Conservation (phyloP, 768 basidiomycete genomes). For the Leccinum variicolor region DNA sequence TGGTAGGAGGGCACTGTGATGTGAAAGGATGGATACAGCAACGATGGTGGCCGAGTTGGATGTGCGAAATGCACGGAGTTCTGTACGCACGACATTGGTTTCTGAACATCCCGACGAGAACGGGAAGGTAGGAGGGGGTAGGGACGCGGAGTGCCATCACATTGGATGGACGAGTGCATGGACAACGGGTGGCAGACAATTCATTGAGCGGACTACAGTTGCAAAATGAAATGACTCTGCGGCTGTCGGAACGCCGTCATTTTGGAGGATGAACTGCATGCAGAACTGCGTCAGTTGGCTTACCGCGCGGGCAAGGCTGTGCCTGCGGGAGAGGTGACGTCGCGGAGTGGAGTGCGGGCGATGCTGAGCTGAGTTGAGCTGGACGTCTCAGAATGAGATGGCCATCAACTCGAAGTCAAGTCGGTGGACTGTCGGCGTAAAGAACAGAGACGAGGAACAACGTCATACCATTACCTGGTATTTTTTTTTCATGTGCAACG, state of each 20-base stretch:
- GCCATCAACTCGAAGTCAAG: conserved; percentile 27
- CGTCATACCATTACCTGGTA: conserved; percentile 34
- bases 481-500: conserved; percentile 44
- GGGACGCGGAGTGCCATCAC: conserved; percentile 9
- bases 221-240: conserved; percentile 28
- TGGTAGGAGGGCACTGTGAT: neutral
- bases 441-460: conserved; percentile 1
- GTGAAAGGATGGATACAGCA: neutral
- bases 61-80: conserved; percentile 2
- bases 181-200: conserved; percentile 29
- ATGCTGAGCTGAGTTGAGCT: neutral
- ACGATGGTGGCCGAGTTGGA: neutral
- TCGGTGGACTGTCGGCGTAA: conserved; percentile 36
- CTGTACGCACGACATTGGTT: neutral
- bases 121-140: conserved; percentile 8
- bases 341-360: conserved; percentile 3
- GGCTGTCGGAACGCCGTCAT: conserved; percentile 23
- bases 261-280: conserved; percentile 23
- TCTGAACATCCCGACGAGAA: conserved; percentile 18
- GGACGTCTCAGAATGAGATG: neutral
- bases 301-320: conserved; percentile 3
- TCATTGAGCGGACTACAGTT: conserved; percentile 22
- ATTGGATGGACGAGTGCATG: conserved; percentile 18
- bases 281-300: conserved; percentile 9
- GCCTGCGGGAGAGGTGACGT: conserved; percentile 10